Conservation (phyloP, 2,329 filamentous ascomycete genomes). For the Ophiostoma ulmi region DNA sequence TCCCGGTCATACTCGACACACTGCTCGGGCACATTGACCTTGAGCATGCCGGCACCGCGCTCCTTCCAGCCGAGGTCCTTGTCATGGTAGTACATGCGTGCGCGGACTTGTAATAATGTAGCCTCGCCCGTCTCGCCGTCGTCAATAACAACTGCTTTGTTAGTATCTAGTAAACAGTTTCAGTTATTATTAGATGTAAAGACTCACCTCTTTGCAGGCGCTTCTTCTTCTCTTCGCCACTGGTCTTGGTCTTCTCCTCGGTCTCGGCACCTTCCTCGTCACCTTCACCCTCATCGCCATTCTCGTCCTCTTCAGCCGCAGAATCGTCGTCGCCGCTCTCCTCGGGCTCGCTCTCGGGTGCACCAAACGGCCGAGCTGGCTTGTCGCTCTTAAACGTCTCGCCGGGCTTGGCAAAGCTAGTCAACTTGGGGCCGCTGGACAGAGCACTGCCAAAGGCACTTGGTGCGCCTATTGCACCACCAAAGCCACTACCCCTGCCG, state of each 20-base stretch:
- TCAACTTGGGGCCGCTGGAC: slow-evolving; percentile 46
- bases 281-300: slow-evolving; percentile 43
- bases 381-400: slow-evolving; percentile 52
- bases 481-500: slow-evolving; percentile 26
- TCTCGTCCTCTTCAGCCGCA: slow-evolving; percentile 42
- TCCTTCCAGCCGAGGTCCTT: slow-evolving; percentile 77
- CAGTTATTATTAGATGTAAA: neutral
- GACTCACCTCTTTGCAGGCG: slow-evolving; percentile 65
- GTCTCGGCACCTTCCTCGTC: slow-evolving; percentile 39
- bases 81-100: slow-evolving; percentile 79
- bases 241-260: slow-evolving; percentile 31
- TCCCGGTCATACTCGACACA: slow-evolving; percentile 51
- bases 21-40: slow-evolving; percentile 67
- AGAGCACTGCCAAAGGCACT: slow-evolving; percentile 38
- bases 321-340: slow-evolving; percentile 40
- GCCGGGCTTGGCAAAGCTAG: slow-evolving; percentile 65
- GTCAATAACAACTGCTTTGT: slow-evolving; percentile 59
- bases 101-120: slow-evolving; percentile 55
- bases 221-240: slow-evolving; percentile 56
- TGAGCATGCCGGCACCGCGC: slow-evolving; percentile 75
- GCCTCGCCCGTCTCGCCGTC: slow-evolving; percentile 82
- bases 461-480: slow-evolving; percentile 28
- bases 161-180: slow-evolving; percentile 26
- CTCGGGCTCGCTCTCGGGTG: slow-evolving; percentile 61
- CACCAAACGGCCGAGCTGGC: slow-evolving; percentile 68